Evolutionary conservation across 805 yeast species (phyloP), one percentile per base, ranked within the genome.

Genomic region (Spathaspora gorwiae): DNA sequence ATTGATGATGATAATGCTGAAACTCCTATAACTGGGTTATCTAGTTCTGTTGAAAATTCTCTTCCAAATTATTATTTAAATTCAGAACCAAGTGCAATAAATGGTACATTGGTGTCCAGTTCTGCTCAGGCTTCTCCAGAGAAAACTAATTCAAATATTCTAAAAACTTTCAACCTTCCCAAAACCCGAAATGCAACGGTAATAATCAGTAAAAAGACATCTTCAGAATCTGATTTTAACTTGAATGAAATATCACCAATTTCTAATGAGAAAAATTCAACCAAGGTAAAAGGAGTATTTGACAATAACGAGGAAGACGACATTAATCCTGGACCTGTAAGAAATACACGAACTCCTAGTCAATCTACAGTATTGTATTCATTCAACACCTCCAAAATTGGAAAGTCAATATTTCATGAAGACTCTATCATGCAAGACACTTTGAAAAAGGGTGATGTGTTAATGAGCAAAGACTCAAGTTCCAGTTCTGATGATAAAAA

Each of bases 1-100:
- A 37, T 46, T 12, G 48, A 43, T 36, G 48, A 46, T 14, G 43
- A 46, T 39, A 46, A 46, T 36, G 40, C 48, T 5, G 42, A 46
- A 33, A 46, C 48, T 13, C 43, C 48, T 26, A 31, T 19, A 15
- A 37, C 48, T n/a, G 11, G 27, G 30, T 11, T 24, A 27, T 26
- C 27, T 11, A 39, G 31, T 26, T 32, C 42, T 19, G 13, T 36
- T 36, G 26, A 36, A 26, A 36, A 24, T 12, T 27, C 39, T 36
- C 30, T 27, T n/a, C 26, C 24, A 12, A 24, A 36, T 36, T 36
- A 27, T 36, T 29, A 29, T 29, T 29, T 29, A 29, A 9, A 29
- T 29, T 8, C 26, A 10, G 39, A 36, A 12, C 39, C 24, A 26
- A 36, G 31, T 9, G 39, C 30, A 26, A 9, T 36, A 11, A 24